Percentiles rank a stretch among this genome's conserved stretches.
Conservation (phyloP, 192 early-diverging fungal genomes). For the Backusella psychrophila region DNA sequence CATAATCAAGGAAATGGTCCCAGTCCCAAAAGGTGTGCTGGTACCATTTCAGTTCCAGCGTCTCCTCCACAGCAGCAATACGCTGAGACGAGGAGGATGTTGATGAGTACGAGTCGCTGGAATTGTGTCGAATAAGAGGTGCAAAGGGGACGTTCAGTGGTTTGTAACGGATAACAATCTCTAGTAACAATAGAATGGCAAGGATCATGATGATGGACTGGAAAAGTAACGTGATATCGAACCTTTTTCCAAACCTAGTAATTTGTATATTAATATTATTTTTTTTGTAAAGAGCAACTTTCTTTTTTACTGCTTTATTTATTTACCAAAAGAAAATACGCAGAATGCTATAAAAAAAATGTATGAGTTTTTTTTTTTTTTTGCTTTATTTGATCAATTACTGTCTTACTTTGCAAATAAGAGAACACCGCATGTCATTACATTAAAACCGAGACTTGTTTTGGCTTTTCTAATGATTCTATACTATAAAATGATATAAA, state of each 20-base stretch:
- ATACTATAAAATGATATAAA: constrained; percentile 31
- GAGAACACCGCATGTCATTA: constrained; percentile 53
- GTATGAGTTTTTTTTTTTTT: not conserved
- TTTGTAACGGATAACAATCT: constrained; percentile 44
- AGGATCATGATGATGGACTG: constrained; percentile 59
- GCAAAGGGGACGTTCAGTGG: constrained; percentile 15
- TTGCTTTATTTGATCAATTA: not conserved
- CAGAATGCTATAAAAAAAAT: constrained; percentile 29
- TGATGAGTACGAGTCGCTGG: not conserved
- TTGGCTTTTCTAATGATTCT: constrained; percentile 41
- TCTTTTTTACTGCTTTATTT: not conserved
- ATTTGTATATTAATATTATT: not conserved
- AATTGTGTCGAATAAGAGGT: not conserved
- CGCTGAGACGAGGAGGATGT: not conserved
- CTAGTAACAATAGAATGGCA: constrained; percentile 48
- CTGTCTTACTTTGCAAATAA: constrained; percentile 49
- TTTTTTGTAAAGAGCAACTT: not conserved
- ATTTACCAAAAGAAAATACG: constrained; percentile 45
- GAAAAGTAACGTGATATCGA: constrained; percentile 48
- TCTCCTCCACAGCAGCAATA: constrained; percentile 3
- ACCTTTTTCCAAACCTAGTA: constrained; percentile 42
- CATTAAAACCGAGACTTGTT: constrained; percentile 53
- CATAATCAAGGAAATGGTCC: constrained; percentile 38
- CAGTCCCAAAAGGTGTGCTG: constrained; percentile 41
- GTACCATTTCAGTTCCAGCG: not conserved